Evolutionary conservation across 2,329 filamentous ascomycete species (phyloP), one percentile per base, ranked within the genome.

Genomic region (Pyricularia sp.): DNA sequence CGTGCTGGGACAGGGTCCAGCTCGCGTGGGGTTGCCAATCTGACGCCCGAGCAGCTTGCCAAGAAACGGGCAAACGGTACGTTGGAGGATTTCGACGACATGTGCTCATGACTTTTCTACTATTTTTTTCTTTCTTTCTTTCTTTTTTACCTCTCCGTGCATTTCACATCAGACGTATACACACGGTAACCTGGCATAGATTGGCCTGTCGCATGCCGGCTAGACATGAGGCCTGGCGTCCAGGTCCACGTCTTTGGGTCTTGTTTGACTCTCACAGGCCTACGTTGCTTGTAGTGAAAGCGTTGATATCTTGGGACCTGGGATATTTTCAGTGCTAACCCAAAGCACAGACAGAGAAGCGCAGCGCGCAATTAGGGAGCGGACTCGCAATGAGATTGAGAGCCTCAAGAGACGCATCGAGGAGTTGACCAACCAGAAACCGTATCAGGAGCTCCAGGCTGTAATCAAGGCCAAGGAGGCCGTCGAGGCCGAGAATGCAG

Each of bases 351-450:
- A 96, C 73, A 87, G 91, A 66, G 90, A 96, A 75, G 91, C 91
- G 33, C 91, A 96, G 74, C 84, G 91, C 62, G 90, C 90, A 53
- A 94, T 96, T 66, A 83, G 91, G 57, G 89, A 93, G 77, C 85
- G 91, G 65, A 94, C 90, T 31, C 91, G 88, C 76, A 84, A 86
- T 66, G 88, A 90, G 74, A 94, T 94, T 69, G 89, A 93, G 72
- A 78, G 77, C 7, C 79, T 94, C 66, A 89, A 94, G 74, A 81
- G 81, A 66, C 82, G 84, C 67, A 92, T 96, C 67, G 81, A 83
- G 65, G 89, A 93, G 67, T 81, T 96, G 69, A 90, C 89, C 65
- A 88, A 83, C 65, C 88, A 91, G 76, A 87, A 93, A 74, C 90
- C 91, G 0, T 93, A 92, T 70, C 87, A 90, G 72, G 91, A 96